Evolutionary conservation across 768 basidiomycete species (phyloP), one percentile per base, ranked within the genome.

Genomic region (Fistulinella prunicolor): DNA sequence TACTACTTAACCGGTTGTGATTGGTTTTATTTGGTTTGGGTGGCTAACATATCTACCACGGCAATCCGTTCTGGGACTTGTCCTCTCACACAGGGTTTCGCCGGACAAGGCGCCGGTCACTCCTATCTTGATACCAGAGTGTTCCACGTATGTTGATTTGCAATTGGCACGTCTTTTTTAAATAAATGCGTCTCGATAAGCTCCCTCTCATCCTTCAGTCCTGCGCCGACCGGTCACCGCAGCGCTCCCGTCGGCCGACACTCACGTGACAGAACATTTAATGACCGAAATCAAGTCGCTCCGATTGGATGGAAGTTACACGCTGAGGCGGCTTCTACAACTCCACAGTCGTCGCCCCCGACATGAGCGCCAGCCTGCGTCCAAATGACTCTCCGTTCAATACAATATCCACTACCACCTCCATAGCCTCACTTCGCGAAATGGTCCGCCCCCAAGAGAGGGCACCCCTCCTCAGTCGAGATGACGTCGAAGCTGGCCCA

Each of bases 361-460:
- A 45, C 26, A 63, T 64, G 62, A 50, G 47, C 19, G 23, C 44
- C 16, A 43, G 21, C 38, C 3, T n/a, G 6, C 34, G 14, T 32
- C 43, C 38, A 12, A 47, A 51, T 28, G 49, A 52, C 44, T 21
- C 50, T 6, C 37, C 51, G 14, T 56, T 53, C 36, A 46, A 29
- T 20, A 53, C 66, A 8, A 50, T 68, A 28, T 67, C 66, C 9
- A 57, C 66, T 9, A 14, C 63, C 1, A 63, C 67, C 19, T 67
- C 66, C 14, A 1, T 56, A 19, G 50, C 59, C 9, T 67, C 66
- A 1, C 45, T 67, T 21, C 61, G 54, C 9, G 65, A 26, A 30
- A 51, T 69, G 39, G 30, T 56, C 20, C 57, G 24, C 29, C 50
- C 48, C 1, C 59, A 57, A 28, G 66, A 67, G 42, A 55, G 38